Conservation (phyloP, 2,329 filamentous ascomycete species). For the Colletotrichum australisinense region DNA sequence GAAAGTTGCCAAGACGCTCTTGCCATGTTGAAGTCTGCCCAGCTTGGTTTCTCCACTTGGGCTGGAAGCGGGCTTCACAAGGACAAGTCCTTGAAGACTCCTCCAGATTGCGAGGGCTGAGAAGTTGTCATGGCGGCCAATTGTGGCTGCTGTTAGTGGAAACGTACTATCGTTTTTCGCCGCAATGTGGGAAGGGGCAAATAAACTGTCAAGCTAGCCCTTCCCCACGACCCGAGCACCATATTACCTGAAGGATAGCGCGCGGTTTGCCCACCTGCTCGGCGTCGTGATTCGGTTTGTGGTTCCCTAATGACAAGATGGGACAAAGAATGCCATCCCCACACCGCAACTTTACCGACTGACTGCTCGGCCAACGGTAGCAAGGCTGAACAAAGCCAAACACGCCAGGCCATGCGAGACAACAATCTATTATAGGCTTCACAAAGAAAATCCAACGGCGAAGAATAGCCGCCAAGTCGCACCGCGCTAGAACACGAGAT, state of each 20-base stretch:
- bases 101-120: neutral
- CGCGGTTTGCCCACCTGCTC: neutral
- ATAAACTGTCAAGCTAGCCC: neutral
- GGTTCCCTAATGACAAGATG: neutral
- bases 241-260: too few species aligned
- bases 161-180: constrained; percentile 22
- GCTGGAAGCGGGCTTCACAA: neutral
- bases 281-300: neutral
- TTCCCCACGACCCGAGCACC: neutral
- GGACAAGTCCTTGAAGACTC: neutral
- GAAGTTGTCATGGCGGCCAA: constrained; percentile 19
- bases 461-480: neutral
- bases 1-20: constrained; percentile 19
- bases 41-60: neutral
- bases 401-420: neutral
- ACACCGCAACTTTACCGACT: neutral
- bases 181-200: neutral
- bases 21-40: constrained; percentile 4
- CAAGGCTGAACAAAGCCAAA: constrained; percentile 1
- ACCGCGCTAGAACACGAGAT: neutral
- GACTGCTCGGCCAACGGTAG: neutral
- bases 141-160: constrained; percentile 30
- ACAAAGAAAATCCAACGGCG: neutral
- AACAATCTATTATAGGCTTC: neutral
- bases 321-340: neutral